Conservation (phyloP, 768 basidiomycete species). For the Agrocybe pediades region DNA sequence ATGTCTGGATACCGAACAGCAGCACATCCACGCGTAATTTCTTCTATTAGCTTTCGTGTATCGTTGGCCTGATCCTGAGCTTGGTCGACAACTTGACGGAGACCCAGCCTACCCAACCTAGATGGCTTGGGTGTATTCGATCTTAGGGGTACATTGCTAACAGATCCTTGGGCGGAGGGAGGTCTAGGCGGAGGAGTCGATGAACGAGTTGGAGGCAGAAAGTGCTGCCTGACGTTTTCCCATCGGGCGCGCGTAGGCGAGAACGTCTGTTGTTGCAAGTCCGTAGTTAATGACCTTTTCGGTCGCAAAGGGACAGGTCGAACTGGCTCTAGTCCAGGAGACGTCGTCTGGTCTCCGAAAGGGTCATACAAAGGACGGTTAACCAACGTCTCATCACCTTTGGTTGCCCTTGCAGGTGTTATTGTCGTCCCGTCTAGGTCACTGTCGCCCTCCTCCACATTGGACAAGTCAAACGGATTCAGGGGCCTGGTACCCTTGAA, state of each 20-base stretch:
- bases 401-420: not conserved
- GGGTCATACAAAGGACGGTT: not conserved
- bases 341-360: conserved; percentile 10
- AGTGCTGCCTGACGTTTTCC: conserved; percentile 57
- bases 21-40: conserved; percentile 58
- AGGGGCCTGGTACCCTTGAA: conserved; percentile 13
- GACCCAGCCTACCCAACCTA: conserved; percentile 52
- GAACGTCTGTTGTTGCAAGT: conserved; percentile 38
- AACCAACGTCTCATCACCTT: not conserved
- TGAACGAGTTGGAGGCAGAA: conserved; percentile 36
- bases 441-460: conserved; percentile 17
- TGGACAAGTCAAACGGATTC: conserved; percentile 20
- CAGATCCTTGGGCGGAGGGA: conserved; percentile 26
- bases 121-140: conserved; percentile 49
- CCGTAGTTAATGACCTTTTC: conserved; percentile 31
- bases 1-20: conserved; percentile 48
- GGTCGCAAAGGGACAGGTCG: conserved; percentile 18
- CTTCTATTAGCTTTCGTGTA: conserved; percentile 50
- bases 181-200: conserved; percentile 28
- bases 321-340: conserved; percentile 18
- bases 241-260: conserved; percentile 48
- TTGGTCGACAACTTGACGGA: conserved; percentile 68
- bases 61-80: conserved; percentile 56
- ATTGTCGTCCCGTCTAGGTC: conserved; percentile 8
- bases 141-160: conserved; percentile 16